phyloP scores from a whole-genome alignment of 306 rosid genomes.

The Cajanus cajan region DNA sequence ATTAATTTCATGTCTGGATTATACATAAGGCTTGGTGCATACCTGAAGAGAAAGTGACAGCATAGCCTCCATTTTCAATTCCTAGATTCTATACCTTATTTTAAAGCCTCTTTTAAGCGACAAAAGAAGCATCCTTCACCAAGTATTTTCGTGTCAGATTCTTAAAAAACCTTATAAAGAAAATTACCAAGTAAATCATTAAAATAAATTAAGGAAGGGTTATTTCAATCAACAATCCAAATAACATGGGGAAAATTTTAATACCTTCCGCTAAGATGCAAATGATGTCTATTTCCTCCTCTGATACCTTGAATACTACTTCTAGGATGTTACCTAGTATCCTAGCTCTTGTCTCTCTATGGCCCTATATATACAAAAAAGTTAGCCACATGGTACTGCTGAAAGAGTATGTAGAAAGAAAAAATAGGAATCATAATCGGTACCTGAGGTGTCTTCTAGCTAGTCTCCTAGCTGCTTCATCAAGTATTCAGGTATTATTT shows the following conservation, averaged over 20 bases:
- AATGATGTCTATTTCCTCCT: constrained; percentile 48
- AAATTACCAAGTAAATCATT: background rate
- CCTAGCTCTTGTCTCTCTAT: constrained; percentile 66
- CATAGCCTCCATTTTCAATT: constrained; percentile 45
- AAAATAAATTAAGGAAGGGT: background rate
- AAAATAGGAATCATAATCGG: background rate
- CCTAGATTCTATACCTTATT: constrained; percentile 62
- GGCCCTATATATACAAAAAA: constrained; percentile 3
- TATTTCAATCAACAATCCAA: background rate
- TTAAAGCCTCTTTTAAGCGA: constrained; percentile 72
- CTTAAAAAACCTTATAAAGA: constrained; percentile 58
- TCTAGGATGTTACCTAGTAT: background rate
- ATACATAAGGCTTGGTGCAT: background rate
- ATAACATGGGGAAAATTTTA: background rate
- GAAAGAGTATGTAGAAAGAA: background rate
- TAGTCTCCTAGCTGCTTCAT: background rate
- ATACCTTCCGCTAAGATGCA: constrained; percentile 64
- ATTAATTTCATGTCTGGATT: background rate
- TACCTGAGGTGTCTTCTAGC: background rate
- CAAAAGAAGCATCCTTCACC: constrained; percentile 79
- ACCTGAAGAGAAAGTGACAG: constrained; percentile 60
- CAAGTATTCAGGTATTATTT: background rate
- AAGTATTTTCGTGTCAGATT: constrained; percentile 72
- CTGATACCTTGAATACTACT: background rate
- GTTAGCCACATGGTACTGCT: background rate